Conservation (phyloP, 2,329 filamentous ascomycete species). For the Ceratocystiopsis minuta region DNA sequence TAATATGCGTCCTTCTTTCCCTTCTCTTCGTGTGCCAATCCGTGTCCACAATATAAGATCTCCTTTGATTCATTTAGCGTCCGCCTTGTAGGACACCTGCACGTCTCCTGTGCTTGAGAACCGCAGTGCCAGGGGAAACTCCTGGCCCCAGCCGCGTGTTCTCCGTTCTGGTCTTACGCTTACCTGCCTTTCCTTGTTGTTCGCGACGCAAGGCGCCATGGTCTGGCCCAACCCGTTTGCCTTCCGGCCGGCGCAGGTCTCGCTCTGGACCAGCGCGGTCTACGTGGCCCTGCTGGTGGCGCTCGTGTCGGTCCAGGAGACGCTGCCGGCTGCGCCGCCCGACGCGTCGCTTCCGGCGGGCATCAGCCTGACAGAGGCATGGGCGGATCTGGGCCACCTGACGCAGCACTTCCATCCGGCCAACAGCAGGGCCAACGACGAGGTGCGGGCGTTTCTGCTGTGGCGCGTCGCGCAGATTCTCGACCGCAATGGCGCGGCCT, state of each 20-base stretch:
- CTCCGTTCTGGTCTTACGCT: too few relatives aligned
- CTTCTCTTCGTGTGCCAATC: too few relatives aligned
- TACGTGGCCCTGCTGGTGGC: slow-evolving; percentile 65
- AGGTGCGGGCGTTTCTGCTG: slow-evolving; percentile 60
- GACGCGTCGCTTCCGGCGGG: slow-evolving; percentile 34
- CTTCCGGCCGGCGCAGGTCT: slow-evolving; percentile 68
- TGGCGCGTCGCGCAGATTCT: slow-evolving; percentile 53
- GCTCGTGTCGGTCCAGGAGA: slow-evolving; percentile 56
- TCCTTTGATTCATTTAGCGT: too few relatives aligned
- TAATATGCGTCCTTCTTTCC: too few relatives aligned
- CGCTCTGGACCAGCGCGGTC: slow-evolving; percentile 54
- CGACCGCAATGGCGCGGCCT: slow-evolving; percentile 36
- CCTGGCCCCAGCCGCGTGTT: too few relatives aligned
- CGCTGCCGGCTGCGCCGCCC: slow-evolving; percentile 48
- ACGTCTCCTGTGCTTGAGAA: too few relatives aligned
- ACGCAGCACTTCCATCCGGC: slow-evolving; percentile 69
- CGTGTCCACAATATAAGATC: too few relatives aligned
- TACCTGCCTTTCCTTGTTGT: too few relatives aligned
- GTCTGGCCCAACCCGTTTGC: slow-evolving; percentile 37
- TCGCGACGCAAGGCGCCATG: slow-evolving; percentile 1
- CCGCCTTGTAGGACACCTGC: too few relatives aligned
- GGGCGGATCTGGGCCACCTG: slow-evolving; percentile 62
- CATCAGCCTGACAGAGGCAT: slow-evolving; percentile 70
- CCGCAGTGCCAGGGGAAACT: too few relatives aligned
- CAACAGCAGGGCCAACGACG: slow-evolving; percentile 70